Evolutionary conservation across 306 rosid species (phyloP), one percentile per base, ranked within the genome.

Genomic region (Styphnolobium japonicum): DNA sequence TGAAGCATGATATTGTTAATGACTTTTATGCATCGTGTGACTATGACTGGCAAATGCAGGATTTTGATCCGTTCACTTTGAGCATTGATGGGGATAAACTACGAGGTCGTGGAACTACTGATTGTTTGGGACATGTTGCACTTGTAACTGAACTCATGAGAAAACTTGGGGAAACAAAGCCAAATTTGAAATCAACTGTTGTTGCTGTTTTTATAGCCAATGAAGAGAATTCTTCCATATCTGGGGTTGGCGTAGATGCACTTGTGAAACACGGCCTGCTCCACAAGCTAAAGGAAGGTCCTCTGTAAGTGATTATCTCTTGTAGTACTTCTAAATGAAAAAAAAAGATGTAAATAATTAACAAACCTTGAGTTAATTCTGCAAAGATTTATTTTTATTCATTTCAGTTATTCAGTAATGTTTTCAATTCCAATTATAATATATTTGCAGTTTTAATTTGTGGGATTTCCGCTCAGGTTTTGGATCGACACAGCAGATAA

Each of bases 401-500:
- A 18, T 27, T n/a, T n/a, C n/a, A n/a, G n/a, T n/a, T n/a, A n/a
- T 34, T 39, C 29, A 10, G 18, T 42, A 40, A 33, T 29, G 16
- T 4, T 55, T 71, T 36, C n/a, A 27, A 43, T 71, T 64, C 12
- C 67, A 15, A 29, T 67, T 67, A 4, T 52, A n/a, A n/a, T 71
- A 19, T 69, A 5, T 74, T 71, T 43, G 43, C 33, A 22, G 56
- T 70, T 72, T 45, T 55, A 43, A 62, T 77, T 66, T 75, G 60
- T 73, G 80, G 67, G 1, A 7, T 77, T 56, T 79, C 58, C 48
- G 23, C 42, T 36, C 84, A 93, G 99, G 89, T 93, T 79, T 86
- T 95, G 98, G 99, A 83, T 93, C 39, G 98, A 95, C 77, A 90
- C 96, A 2, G 96, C 98, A 0, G 99, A 95, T 83, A 93, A 93